Evolutionary conservation across 805 yeast genomes (phyloP).

Genomic region (Saturnispora mendoncae): DNA sequence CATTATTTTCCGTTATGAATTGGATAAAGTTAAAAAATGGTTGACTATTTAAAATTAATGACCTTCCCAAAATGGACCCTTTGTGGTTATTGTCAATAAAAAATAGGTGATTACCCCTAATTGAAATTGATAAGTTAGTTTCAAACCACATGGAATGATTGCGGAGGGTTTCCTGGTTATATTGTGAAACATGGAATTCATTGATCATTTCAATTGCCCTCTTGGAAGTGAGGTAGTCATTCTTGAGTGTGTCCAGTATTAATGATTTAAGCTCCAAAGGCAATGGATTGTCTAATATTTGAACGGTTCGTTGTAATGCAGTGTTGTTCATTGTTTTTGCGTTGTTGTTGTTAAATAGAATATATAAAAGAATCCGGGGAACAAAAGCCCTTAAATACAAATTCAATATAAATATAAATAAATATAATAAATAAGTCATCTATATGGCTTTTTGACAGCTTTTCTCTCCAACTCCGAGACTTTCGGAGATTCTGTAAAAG

Average conservation of each 20-base stretch:
- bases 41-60: not conserved
- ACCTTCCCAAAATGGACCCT: conserved; percentile 3
- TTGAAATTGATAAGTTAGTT: not conserved
- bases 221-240: not conserved
- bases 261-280: not conserved
- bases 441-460: too few relatives aligned
- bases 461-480: not conserved
- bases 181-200: not conserved
- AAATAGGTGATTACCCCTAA: conserved; percentile 4
- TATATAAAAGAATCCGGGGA: too few relatives aligned
- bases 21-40: not conserved
- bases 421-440: too few relatives aligned
- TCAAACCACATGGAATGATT: conserved; percentile 4
- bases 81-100: conserved; percentile 1
- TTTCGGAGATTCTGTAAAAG: not conserved
- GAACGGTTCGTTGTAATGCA: too few relatives aligned
- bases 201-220: conserved; percentile 6
- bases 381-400: too few relatives aligned
- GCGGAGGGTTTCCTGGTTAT: not conserved
- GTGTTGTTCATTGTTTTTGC: too few relatives aligned
- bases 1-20: not conserved
- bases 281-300: not conserved
- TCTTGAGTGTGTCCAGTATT: not conserved
- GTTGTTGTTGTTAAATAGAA: too few relatives aligned
- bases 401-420: too few relatives aligned